phyloP scores from a whole-genome alignment of 1,284 basidiomycete species.

The Puccinia sorghi region DNA sequence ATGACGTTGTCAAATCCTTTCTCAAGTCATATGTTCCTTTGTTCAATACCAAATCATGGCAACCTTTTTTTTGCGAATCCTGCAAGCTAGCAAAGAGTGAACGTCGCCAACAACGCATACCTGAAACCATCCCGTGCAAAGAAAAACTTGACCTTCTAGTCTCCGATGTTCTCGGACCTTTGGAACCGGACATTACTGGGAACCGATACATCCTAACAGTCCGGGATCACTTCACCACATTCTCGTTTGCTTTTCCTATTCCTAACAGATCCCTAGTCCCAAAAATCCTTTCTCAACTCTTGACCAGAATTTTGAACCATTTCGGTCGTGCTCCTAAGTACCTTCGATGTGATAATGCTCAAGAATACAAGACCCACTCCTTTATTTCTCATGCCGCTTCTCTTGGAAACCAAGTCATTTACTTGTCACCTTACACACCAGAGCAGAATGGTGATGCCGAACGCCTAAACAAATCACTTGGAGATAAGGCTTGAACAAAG shows the following conservation, averaged over 20 bases:
- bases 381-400: too few species aligned
- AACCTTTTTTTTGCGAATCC: background rate
- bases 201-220: background rate
- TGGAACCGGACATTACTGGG: background rate
- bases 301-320: background rate
- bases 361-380: background rate
- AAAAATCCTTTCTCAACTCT: background rate
- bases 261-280: background rate
- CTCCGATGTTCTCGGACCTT: slow-evolving; percentile 5
- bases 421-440: background rate
- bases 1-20: background rate
- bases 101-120: background rate
- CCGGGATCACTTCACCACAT: background rate
- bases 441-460: background rate
- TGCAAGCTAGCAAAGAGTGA: slow-evolving; percentile 1
- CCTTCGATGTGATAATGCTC: slow-evolving; percentile 5
- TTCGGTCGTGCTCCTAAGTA: background rate
- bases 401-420: too few species aligned
- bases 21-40: background rate
- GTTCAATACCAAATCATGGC: background rate
- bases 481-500: background rate
- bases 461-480: background rate
- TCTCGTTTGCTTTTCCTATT: slow-evolving; percentile 4
- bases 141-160: background rate
- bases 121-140: background rate